phyloP scores from a whole-genome alignment of 1,139 yeast genomes.

The Barnettozyma hawaiiensis region DNA sequence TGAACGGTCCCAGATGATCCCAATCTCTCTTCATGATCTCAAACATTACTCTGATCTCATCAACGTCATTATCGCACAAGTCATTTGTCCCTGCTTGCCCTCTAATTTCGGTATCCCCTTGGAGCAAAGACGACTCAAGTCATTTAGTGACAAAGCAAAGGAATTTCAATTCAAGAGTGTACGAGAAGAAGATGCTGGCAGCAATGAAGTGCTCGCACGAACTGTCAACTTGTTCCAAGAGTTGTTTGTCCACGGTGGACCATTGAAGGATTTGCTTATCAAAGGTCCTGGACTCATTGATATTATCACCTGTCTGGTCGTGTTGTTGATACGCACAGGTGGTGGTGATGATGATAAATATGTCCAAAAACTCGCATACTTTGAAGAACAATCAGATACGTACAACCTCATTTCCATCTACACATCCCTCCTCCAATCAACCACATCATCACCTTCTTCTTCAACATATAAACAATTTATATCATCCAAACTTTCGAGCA shows the following conservation, averaged over 20 bases:
- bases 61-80: conserved; percentile 60
- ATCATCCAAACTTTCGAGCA: conserved; percentile 40
- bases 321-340: conserved; percentile 35
- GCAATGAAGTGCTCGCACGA: not conserved
- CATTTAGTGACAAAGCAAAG: conserved; percentile 34
- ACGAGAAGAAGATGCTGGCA: conserved; percentile 17
- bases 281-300: conserved; percentile 76
- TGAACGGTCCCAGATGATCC: conserved; percentile 41
- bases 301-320: conserved; percentile 50
- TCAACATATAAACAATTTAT: conserved; percentile 40
- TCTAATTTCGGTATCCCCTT: conserved; percentile 58
- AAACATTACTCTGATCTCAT: conserved; percentile 61
- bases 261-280: conserved; percentile 49
- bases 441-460: conserved; percentile 38
- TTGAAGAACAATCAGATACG: conserved; percentile 48
- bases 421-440: conserved; percentile 44
- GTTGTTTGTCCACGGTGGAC: conserved; percentile 30
- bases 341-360: conserved; percentile 2
- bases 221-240: conserved; percentile 9
- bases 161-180: conserved; percentile 13
- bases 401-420: conserved; percentile 55
- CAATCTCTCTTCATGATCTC: conserved; percentile 81
- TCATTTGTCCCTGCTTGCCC: conserved; percentile 62
- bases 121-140: conserved; percentile 50
- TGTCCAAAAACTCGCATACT: conserved; percentile 2